Base-by-base conservation (phyloP, 169 alveolate genomes). In the Eimeria tenella region DNA sequence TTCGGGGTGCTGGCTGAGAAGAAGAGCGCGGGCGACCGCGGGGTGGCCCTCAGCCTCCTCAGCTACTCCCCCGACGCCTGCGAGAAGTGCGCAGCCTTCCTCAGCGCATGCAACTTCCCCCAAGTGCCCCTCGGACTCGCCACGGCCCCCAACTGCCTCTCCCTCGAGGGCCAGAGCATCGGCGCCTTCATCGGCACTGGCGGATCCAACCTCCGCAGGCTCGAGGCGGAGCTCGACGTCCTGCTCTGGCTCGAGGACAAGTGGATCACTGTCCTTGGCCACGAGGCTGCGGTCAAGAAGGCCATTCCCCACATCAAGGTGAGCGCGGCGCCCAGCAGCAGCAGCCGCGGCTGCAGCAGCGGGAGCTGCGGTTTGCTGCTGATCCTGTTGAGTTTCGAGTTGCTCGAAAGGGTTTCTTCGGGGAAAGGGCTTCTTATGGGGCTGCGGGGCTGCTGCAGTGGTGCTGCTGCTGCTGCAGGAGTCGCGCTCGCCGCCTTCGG, bases 181-280 rank as follows among this genome's bases (percentile, higher is more conserved):
- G 95, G 95, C 5, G 88, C 92, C 74, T 71, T 91, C 86, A 91
- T 91, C 55, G 95, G 95, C 63, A 56, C 63, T 49, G 92, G 92
- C 13, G 95, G 95, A 2, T 31, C 87, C 42, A 91, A 91, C 87
- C 92, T 91, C 19, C 92, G 95, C 50, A 50, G 77, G 49, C 62
- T 91, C 53, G 95, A 91, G 68, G 95, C 88, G 10, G 95, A 91
- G 55, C 50, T 31, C 49, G 95, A 81, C 62, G 95, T 91, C 53
- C 86, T 91, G 49, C 92, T 91, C 63, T 91, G 95, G 95, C 84
- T 86, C 0, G 95, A 91, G 21, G 95, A 86, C 52, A 91, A 50
- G n/a, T 86, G 74, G 65, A 81, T 91, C 13, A 91, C 88, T 52
- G 92, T 91, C 58, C 52, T 91, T 58, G 95, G 92, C n/a, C 92